Evolutionary conservation across 306 rosid genomes (phyloP), one percentile per base, ranked within the genome.

Genomic region (Cicer chorassanicum): DNA sequence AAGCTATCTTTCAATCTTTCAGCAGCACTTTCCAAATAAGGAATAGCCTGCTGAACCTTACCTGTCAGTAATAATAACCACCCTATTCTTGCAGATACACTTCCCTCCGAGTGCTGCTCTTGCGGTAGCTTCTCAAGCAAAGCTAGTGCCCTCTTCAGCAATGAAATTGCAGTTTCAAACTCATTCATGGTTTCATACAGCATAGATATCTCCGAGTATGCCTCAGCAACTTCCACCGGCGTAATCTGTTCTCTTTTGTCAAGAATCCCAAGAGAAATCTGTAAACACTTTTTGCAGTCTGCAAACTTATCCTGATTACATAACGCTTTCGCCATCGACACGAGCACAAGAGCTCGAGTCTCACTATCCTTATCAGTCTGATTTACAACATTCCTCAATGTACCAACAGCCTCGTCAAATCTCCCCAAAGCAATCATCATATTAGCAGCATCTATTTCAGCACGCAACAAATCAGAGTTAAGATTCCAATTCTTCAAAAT

Each of bases 71-170:
- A 82, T 40, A 91, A 85, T 40, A 93, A 82, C 97, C 98, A 93
- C 69, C 97, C 98, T 79, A 93, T 73, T 87, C 92, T 88, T 38
- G 97, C 98, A 60, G 92, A 89, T 50, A 91, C 88, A 82, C 92
- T 89, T 57, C 97, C 98, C 80, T 88, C 98, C 0, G 92, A 87
- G 66, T 91, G 97, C 82, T 93, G 96, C 83, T 91, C 98, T 79
- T 93, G 97, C 2, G 98, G 94, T 16, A 89, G 85, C 82, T 81
- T 93, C 89, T 91, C 97, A 42, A 91, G 89, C 89, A 93, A 65
- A 66, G 86, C 83, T 43, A 88, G 80, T 14, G 98, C 64, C 74
- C 86, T 88, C 84, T 91, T 91, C 76, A 91, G 81, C 83, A 93
- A 77, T 4, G 90, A 93, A 79, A 93, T 89, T 13, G 96, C 93